phyloP scores from a whole-genome alignment of 225 moss, liverwort and hornwort genomes.

The Takakia lepidozioides region DNA sequence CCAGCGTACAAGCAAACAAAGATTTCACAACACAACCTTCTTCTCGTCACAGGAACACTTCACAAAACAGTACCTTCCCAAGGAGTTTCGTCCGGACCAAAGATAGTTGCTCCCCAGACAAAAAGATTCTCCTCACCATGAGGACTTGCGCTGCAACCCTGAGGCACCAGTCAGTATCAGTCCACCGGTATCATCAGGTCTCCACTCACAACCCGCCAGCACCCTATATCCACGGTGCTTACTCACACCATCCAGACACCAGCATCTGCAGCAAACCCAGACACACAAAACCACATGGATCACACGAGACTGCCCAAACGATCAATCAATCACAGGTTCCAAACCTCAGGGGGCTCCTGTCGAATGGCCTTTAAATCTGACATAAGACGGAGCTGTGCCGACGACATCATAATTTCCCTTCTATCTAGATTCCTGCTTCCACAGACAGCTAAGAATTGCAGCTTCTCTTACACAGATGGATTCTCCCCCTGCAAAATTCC shows the following conservation, averaged over 20 bases:
- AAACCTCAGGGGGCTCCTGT: slow-evolving; percentile 52
- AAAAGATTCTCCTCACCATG: slow-evolving; percentile 52
- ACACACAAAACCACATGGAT: neutral
- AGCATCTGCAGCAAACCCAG: too few species aligned
- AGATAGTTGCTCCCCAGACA: slow-evolving; percentile 54
- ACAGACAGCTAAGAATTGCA: too few species aligned
- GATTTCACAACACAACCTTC: neutral
- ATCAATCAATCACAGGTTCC: too few species aligned
- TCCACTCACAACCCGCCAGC: too few species aligned
- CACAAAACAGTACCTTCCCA: slow-evolving; percentile 36
- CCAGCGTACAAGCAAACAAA: too few species aligned
- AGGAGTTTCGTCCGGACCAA: slow-evolving; percentile 55
- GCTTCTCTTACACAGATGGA: too few species aligned
- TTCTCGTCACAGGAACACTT: neutral
- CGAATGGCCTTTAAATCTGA: slow-evolving; percentile 49
- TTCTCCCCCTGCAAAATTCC: too few species aligned
- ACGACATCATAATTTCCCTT: slow-evolving; percentile 52
- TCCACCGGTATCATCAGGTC: too few species aligned
- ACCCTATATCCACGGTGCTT: too few species aligned
- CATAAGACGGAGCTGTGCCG: slow-evolving; percentile 48
- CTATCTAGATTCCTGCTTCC: too few species aligned
- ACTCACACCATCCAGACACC: too few species aligned
- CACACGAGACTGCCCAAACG: slow-evolving; percentile 2
- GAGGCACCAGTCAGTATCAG: slow-evolving; percentile 8
- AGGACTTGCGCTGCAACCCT: slow-evolving; percentile 63